Conservation (phyloP, 2,329 filamentous ascomycete genomes). For the Colletotrichum sp. region DNA sequence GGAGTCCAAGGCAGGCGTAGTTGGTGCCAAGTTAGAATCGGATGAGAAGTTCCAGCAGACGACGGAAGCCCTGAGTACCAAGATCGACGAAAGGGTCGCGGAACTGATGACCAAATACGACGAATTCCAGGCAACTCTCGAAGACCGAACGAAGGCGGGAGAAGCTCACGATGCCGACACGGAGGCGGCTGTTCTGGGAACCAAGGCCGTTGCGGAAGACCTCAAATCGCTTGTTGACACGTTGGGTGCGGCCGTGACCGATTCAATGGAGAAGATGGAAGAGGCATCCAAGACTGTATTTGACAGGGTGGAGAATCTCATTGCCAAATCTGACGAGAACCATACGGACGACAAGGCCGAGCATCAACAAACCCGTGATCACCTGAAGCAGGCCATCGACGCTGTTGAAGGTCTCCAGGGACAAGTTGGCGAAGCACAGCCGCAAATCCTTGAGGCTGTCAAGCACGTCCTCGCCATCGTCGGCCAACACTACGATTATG, state of each 20-base stretch:
- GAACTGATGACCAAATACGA: conserved; percentile 89
- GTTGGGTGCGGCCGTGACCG: conserved; percentile 79
- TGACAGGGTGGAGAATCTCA: conserved; percentile 79
- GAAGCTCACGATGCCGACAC: conserved; percentile 77
- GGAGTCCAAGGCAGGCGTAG: conserved; percentile 79
- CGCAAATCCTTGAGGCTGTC: conserved; percentile 85
- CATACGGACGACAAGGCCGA: conserved; percentile 77
- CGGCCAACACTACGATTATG: conserved; percentile 87
- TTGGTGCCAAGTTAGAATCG: conserved; percentile 80
- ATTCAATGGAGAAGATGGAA: conserved; percentile 85
- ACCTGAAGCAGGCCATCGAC: conserved; percentile 76
- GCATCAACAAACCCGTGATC: conserved; percentile 82
- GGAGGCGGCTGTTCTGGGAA: conserved; percentile 74
- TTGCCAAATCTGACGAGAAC: conserved; percentile 75
- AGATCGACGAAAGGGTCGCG: conserved; percentile 70
- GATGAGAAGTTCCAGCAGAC: conserved; percentile 76
- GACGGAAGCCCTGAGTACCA: conserved; percentile 57
- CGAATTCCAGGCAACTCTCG: conserved; percentile 76
- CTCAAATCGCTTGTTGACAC: conserved; percentile 86
- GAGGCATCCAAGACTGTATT: conserved; percentile 90
- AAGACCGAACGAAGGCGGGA: conserved; percentile 74
- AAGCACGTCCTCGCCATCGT: conserved; percentile 86
- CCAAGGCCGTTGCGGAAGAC: conserved; percentile 84
- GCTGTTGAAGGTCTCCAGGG: conserved; percentile 79
- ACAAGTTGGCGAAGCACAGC: conserved; percentile 82